Conservation (phyloP, 306 rosid species). For the Astragalus glycyphyllos region DNA sequence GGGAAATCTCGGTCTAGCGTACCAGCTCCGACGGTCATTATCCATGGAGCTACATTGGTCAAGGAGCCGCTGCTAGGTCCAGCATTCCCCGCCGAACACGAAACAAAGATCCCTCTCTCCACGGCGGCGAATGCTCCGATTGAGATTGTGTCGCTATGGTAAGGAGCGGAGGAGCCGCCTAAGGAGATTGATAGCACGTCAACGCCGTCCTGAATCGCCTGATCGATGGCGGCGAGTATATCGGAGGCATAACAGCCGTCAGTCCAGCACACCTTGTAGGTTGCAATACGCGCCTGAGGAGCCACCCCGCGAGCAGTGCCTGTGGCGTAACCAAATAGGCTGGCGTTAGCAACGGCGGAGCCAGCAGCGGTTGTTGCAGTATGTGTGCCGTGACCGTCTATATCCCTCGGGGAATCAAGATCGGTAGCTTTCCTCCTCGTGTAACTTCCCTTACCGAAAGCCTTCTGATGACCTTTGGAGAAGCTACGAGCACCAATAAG, state of each 20-base stretch:
- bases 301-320: slow-evolving; percentile 87
- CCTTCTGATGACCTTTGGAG: slow-evolving; percentile 71
- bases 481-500: slow-evolving; percentile 93
- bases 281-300: slow-evolving; percentile 62
- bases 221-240: slow-evolving; percentile 78
- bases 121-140: slow-evolving; percentile 77
- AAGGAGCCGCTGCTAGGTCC: slow-evolving; percentile 68
- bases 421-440: slow-evolving; percentile 43
- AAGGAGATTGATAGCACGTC: slow-evolving; percentile 81
- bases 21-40: slow-evolving; percentile 97
- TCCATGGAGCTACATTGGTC: slow-evolving; percentile 91
- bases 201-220: slow-evolving; percentile 76
- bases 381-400: slow-evolving; percentile 92
- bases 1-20: slow-evolving; percentile 95
- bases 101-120: slow-evolving; percentile 73
- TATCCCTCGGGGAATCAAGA: slow-evolving; percentile 66
- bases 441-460: slow-evolving; percentile 38
- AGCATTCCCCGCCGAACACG: slow-evolving; percentile 92
- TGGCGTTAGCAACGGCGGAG: slow-evolving; percentile 65
- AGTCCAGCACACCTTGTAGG: slow-evolving; percentile 71
- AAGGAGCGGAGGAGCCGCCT: slow-evolving; percentile 80
- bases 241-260: slow-evolving; percentile 77
- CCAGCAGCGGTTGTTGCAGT: slow-evolving; percentile 94
- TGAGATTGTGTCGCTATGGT: slow-evolving; percentile 66
- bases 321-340: slow-evolving; percentile 68